Percentiles rank a stretch among this genome's conserved stretches.
Evolutionary conservation across 257 asterid genomes (phyloP).

Genomic region (Leonotis leonurus): DNA sequence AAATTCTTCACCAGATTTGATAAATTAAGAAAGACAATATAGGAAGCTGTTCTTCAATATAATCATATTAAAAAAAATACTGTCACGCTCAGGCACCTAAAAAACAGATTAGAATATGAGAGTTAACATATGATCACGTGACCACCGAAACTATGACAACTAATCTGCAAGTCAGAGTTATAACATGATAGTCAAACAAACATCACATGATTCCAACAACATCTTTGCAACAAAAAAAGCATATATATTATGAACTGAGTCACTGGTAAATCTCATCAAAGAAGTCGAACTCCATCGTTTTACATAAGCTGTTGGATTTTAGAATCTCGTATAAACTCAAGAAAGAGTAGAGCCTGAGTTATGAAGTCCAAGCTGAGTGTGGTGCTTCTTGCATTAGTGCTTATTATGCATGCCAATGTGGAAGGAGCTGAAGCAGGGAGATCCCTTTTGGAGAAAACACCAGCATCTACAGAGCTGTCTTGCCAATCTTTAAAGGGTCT

Average conservation of each 20-base stretch:
- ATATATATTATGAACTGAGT: constrained; percentile 13
- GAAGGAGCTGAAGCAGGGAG: constrained; percentile 28
- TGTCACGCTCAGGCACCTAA: constrained; percentile 3
- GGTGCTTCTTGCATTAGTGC: constrained; percentile 30
- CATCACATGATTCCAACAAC: constrained; percentile 43
- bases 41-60: constrained; percentile 13
- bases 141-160: constrained; percentile 30
- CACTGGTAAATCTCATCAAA: constrained; percentile 16
- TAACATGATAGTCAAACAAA: constrained; percentile 52
- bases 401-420: constrained; percentile 28
- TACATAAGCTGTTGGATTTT: background rate
- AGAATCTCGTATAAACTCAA: too few species aligned
- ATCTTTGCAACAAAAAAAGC: constrained; percentile 18
- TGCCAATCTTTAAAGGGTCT: constrained; percentile 29
- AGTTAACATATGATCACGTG: constrained; percentile 39
- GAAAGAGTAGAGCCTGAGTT: constrained; percentile 11
- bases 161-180: constrained; percentile 43
- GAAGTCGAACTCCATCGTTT: constrained; percentile 12
- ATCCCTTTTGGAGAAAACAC: constrained; percentile 9
- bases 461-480: constrained; percentile 3
- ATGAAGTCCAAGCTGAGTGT: constrained; percentile 27
- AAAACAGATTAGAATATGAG: constrained; percentile 10
- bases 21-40: too few species aligned
- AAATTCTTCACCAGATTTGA: constrained; percentile 6
- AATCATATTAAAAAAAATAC: constrained; percentile 11